Conservation (phyloP, 179 eudicot genomes). For the Actinidia polygama region DNA sequence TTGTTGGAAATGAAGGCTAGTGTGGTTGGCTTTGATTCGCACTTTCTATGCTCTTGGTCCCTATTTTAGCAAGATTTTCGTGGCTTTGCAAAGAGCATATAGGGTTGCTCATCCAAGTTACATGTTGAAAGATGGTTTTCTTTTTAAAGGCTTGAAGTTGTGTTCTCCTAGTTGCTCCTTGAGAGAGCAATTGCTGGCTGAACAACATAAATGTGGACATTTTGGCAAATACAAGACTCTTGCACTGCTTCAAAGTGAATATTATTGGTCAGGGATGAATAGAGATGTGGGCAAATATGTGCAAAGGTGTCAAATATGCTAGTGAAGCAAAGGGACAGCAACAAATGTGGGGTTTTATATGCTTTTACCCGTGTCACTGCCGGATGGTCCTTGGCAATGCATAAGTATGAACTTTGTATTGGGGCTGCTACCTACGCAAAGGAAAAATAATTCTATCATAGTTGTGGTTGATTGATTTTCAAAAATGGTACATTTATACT, state of each 20-base stretch:
- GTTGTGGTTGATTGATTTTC: too few relatives aligned
- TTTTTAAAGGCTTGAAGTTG: not conserved
- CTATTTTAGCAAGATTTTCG: not conserved
- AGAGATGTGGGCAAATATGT: too few relatives aligned
- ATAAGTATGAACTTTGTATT: not conserved
- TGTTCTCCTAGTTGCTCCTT: not conserved
- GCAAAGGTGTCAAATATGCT: too few relatives aligned
- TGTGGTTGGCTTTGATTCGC: not conserved
- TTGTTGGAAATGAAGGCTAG: not conserved
- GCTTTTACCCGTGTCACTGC: too few relatives aligned
- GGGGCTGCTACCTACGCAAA: not conserved
- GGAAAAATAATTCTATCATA: too few relatives aligned
- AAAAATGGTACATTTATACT: not conserved
- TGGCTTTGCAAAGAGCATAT: not conserved
- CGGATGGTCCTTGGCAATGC: not conserved
- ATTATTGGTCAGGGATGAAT: too few relatives aligned
- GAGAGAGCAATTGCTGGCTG: not conserved
- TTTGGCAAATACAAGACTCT: not conserved
- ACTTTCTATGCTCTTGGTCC: not conserved
- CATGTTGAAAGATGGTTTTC: constrained; percentile 3
- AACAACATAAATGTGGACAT: not conserved
- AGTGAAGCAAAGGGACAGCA: not conserved
- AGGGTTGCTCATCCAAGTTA: not conserved
- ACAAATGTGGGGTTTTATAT: not conserved
- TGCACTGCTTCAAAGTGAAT: not conserved